A percentile compares a stretch with the other conserved stretches of the same genome.
phyloP scores from a whole-genome alignment of 2,329 filamentous ascomycete species.

The Keithomyces neogunnii region DNA sequence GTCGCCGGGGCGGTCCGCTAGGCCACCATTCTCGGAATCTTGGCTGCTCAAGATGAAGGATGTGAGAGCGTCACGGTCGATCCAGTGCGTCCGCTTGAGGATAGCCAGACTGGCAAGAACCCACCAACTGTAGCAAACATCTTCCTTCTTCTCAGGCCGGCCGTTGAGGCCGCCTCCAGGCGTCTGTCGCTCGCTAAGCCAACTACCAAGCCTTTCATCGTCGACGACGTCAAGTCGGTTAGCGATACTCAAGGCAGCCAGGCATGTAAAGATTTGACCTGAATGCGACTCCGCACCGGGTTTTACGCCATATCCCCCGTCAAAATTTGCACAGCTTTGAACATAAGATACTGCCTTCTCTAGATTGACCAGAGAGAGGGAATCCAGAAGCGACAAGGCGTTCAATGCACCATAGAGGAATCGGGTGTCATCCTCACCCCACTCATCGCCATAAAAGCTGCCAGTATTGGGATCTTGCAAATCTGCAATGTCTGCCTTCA shows the following conservation, averaged over 20 bases:
- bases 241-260: conserved; percentile 79
- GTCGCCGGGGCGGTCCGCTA: conserved; percentile 84
- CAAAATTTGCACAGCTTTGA: conserved; percentile 79
- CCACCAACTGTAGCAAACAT: conserved; percentile 99
- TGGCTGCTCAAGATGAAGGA: conserved; percentile 82
- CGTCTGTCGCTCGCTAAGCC: conserved; percentile 90
- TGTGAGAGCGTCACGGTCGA: conserved; percentile 72
- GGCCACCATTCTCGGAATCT: conserved; percentile 73
- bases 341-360: conserved; percentile 73
- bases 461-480: conserved; percentile 76
- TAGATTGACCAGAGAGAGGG: conserved; percentile 67
- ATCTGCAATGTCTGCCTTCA: conserved; percentile 57
- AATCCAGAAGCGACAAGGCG: conserved; percentile 72
- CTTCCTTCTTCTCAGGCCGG: conserved; percentile 87
- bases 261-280: conserved; percentile 91
- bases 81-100: conserved; percentile 84
- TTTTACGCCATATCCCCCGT: conserved; percentile 84
- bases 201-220: conserved; percentile 71
- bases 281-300: conserved; percentile 92
- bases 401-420: conserved; percentile 90
- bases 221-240: conserved; percentile 75
- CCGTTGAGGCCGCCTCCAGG: conserved; percentile 86
- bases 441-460: conserved; percentile 88
- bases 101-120: conserved; percentile 87
- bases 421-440: conserved; percentile 91